These are phyloP conservation scores for Pseudomonodictys pantanalensis DNA, from an alignment of 495 filamentous ascomycete species.

Conservation along the genomic window DNA sequence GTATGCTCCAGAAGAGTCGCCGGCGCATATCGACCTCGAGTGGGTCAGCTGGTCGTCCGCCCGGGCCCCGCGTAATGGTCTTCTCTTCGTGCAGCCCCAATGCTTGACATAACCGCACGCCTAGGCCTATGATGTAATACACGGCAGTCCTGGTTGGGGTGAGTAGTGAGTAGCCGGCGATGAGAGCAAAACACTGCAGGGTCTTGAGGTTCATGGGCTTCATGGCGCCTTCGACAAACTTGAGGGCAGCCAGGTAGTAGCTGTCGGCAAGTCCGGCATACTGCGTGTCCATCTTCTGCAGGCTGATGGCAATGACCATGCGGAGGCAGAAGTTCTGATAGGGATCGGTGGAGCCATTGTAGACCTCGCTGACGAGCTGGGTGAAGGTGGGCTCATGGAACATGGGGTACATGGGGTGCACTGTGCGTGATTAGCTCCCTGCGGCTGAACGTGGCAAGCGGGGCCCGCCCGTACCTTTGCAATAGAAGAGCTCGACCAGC, in stretches of 20 bases:
- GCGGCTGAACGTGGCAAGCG: not conserved
- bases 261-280: conserved; percentile 86
- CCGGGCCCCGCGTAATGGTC: conserved; percentile 55
- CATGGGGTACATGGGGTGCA: conserved; percentile 79
- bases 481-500: conserved; percentile 74
- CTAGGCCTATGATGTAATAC: conserved; percentile 87
- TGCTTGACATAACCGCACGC: conserved; percentile 80
- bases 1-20: conserved; percentile 79
- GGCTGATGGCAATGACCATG: conserved; percentile 87
- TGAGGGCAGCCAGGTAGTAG: conserved; percentile 84
- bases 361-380: conserved; percentile 75
- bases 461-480: conserved; percentile 60
- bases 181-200: conserved; percentile 82
- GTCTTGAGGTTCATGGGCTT: conserved; percentile 79
- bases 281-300: conserved; percentile 78
- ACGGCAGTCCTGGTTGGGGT: conserved; percentile 86
- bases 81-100: conserved; percentile 81
- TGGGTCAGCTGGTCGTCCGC: conserved; percentile 49
- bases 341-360: conserved; percentile 67
- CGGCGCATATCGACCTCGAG: conserved; percentile 84
- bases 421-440: conserved; percentile 43
- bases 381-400: conserved; percentile 78
- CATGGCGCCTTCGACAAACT: conserved; percentile 72
- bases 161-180: conserved; percentile 86
- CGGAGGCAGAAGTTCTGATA: conserved; percentile 82